These are phyloP conservation scores for Mycena latifolia DNA, from an alignment of 768 basidiomycete genomes.

Conservation along the genomic window DNA sequence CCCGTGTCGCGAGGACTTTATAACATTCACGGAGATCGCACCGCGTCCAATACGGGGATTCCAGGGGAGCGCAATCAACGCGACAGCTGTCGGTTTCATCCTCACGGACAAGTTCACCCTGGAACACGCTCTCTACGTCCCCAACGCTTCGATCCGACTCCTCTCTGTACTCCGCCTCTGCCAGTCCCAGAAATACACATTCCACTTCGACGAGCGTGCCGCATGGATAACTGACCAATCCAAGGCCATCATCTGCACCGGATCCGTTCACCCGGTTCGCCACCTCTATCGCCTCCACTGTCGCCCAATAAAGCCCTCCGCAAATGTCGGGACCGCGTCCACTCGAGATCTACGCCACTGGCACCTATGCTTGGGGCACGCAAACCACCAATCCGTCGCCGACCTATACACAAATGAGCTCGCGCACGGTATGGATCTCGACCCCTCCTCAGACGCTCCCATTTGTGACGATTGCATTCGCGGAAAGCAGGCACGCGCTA, in stretches of 20 bases:
- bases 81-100: neutral
- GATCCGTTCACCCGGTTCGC: neutral
- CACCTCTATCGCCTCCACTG: neutral
- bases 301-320: too few species aligned
- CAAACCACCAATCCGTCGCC: neutral
- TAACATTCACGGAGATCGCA: neutral
- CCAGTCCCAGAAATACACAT: neutral
- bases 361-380: neutral
- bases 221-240: neutral
- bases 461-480: too few species aligned
- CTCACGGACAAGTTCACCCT: neutral
- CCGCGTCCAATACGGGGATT: neutral
- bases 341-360: neutral
- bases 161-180: neutral
- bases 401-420: neutral
- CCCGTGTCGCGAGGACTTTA: neutral
- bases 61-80: neutral
- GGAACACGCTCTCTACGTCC: neutral
- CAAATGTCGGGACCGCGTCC: neutral
- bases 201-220: neutral
- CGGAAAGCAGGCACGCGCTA: too few species aligned
- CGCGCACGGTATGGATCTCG: conserved; percentile 10
- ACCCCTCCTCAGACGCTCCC: too few species aligned
- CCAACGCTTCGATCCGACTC: neutral
- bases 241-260: neutral